A percentile compares a stretch with the other conserved stretches of the same genome.
Evolutionary conservation across 163 green algal species (phyloP).

Genomic region (Smithsoniella earleae): DNA sequence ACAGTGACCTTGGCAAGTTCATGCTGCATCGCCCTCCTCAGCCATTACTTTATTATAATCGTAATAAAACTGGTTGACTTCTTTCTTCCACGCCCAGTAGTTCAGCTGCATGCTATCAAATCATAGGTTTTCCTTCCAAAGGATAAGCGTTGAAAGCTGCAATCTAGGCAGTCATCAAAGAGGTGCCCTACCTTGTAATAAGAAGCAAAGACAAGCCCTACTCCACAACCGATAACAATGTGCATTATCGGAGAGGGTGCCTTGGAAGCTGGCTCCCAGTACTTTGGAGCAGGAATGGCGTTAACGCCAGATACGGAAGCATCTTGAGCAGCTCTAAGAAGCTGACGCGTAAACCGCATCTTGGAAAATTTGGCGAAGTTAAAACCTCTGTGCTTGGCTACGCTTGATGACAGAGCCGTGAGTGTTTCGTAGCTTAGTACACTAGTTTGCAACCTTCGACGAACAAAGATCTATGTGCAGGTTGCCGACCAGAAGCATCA

Average conservation of each 20-base stretch:
- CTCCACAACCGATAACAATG: background rate
- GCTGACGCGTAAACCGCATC: constrained; percentile 5
- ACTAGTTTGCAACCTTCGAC: no score
- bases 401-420: no score
- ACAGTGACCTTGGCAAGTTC: no score
- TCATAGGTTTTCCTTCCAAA: background rate
- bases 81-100: constrained; percentile 27
- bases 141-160: background rate
- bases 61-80: constrained; percentile 30
- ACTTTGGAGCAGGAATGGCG: constrained; percentile 12
- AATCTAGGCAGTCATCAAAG: background rate
- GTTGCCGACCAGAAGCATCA: no score
- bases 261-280: constrained; percentile 25
- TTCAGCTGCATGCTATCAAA: background rate
- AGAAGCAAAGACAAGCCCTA: background rate
- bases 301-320: background rate
- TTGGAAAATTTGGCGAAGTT: no score
- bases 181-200: background rate
- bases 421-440: no score
- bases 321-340: constrained; percentile 18
- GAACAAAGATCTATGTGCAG: no score
- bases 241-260: background rate
- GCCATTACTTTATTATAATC: constrained; percentile 30
- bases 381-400: no score
- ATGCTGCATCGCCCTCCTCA: no score